phyloP scores from a whole-genome alignment of 2,329 filamentous ascomycete species.

The Exserohilum rostratum region DNA sequence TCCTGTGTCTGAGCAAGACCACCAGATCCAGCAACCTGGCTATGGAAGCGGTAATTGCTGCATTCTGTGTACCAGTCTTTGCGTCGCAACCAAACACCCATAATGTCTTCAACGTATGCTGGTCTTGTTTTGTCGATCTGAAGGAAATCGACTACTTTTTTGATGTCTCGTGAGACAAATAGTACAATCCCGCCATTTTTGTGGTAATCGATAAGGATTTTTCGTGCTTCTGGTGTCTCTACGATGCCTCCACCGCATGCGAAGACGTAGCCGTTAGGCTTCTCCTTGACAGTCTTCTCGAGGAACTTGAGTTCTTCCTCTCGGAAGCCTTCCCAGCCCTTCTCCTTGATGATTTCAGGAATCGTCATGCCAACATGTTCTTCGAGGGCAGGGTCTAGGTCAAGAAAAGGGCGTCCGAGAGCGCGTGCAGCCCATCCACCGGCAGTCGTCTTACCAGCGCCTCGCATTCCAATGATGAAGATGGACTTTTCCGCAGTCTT shows the following conservation, averaged over 20 bases:
- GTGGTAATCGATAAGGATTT: constrained; percentile 75
- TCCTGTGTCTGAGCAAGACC: constrained; percentile 61
- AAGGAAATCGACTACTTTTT: constrained; percentile 86
- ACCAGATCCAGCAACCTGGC: constrained; percentile 65
- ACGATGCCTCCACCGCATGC: constrained; percentile 95
- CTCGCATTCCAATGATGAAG: constrained; percentile 96
- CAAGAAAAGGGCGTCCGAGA: constrained; percentile 77
- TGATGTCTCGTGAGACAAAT: constrained; percentile 84
- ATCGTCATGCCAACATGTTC: constrained; percentile 74
- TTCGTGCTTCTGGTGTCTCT: constrained; percentile 79
- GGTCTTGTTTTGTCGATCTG: constrained; percentile 87
- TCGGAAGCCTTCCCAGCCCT: constrained; percentile 89
- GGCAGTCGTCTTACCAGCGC: constrained; percentile 93
- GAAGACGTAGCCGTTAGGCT: constrained; percentile 78
- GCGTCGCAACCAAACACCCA: constrained; percentile 85
- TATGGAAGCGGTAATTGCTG: constrained; percentile 94
- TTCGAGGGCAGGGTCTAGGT: constrained; percentile 89
- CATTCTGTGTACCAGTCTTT: constrained; percentile 91
- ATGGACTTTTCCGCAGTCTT: constrained; percentile 67
- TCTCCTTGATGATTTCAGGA: constrained; percentile 78
- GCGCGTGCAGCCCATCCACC: constrained; percentile 82
- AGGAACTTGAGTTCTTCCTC: constrained; percentile 77
- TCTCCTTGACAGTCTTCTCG: constrained; percentile 73
- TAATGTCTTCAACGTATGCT: constrained; percentile 91
- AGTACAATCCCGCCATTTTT: constrained; percentile 82